Base-by-base conservation (phyloP, 345 rosid species). In the Alliaria petiolata region DNA sequence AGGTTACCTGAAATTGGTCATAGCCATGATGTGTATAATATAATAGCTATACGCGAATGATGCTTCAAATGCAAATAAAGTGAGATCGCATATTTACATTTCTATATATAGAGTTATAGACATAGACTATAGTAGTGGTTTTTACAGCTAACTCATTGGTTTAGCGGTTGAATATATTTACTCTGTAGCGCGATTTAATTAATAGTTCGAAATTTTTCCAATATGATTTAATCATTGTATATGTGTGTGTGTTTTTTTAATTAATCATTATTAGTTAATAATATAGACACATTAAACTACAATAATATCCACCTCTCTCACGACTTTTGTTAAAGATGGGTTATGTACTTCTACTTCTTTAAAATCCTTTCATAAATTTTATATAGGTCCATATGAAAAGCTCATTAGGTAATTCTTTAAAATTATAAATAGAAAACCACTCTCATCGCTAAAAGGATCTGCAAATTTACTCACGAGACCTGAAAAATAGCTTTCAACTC, bases 1-100 rank as follows among this genome's bases (percentile, higher is more conserved):
- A 64, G 59, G 52, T 73, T 73, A 74, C 77, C 44, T 47, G 58
- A 73, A 56, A 56, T n/a, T 28, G 61, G 43, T 73, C 26, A 20
- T 56, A 73, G 36, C 52, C 64, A 65, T 65, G 15, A 13, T 71
- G 61, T 51, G 26, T 17, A 12, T 28, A n/a, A n/a, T n/a, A n/a
- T n/a, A 19, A 1, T 51, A 8, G 3, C 20, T 31, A 39, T 19
- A 22, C 45, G 11, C 59, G 33, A 5, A 38, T 49, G 39, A 16
- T 60, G 67, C 53, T 46, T 69, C 16, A n/a, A 55, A 43, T 44
- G 50, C 65, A 69, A 31, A 31, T 14, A 55, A 55, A 44, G 26
- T n/a, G 54, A 20, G 12, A 22, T 68, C 26, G 3, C 44, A 33
- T 68, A 6, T 39, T 25, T 39, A 58, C 12, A 59, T 16, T 16